Evolutionary conservation across 1,139 yeast species (phyloP), one percentile per base, ranked within the genome.

Genomic region (Blastobotrys arbuscula): DNA sequence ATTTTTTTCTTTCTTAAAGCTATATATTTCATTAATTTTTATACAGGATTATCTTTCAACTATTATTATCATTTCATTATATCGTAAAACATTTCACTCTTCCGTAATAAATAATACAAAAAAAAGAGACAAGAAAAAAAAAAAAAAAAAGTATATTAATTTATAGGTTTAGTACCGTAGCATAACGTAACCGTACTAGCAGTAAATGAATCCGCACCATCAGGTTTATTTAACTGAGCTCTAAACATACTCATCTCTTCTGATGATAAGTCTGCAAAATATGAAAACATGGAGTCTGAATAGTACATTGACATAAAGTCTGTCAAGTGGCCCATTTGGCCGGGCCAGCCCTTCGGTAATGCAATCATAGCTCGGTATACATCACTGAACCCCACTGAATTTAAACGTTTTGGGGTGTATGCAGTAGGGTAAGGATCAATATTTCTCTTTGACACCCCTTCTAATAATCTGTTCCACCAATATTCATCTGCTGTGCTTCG

Each of bases 261-360:
- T 4, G 56, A 49, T 5, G 56, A 48, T 18, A 61, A 52, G 21
- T 59, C 57, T 4, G 61, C 58, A 50, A 60, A 64, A 9, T 52
- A 49, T 6, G 55, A 47, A 37, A 61, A 55, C 52, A 65, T 53
- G 18, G 63, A 51, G 37, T 63, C 64, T 9, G 59, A 47, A 44
- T 61, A 65, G 50, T 59, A 62, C 39, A 61, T 50, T 5, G 61
- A 53, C 37, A 63, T 46, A 18, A 65, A 54, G 33, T 65, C 67
- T 2, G 67, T 60, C 36, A 64, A 48, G 38, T 61, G 62, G 19
- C 68, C 67, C 15, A 62, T 52, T 34, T 57, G 62, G 18, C 68
- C 68, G 3, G 66, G 64, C 68, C 68, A 64, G 12, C 64, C 65
- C 10, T 60, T 54, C 5, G 69, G 69, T 13, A 65, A 47, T 5